Evolutionary conservation across 169 alveolate genomes (phyloP), one percentile per base, ranked within the genome.

Genomic region (Toxoplasma gondii): DNA sequence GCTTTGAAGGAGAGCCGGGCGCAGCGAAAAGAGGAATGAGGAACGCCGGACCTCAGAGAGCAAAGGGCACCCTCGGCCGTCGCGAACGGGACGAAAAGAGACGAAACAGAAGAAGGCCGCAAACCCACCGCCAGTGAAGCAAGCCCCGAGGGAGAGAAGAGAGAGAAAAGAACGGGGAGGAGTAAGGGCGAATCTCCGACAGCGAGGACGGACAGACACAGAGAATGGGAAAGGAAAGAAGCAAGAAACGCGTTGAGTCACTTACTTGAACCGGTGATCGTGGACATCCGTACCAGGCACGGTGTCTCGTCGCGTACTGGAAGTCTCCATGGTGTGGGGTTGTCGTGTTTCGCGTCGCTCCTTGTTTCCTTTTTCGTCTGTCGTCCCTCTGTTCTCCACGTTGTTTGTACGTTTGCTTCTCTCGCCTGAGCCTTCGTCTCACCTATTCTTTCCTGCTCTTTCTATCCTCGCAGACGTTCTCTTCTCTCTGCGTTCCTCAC

Each of bases 251-350:
- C 12, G 16, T 7, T 78, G 49, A 10, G 86, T n/a, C 39, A 38
- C 45, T 31, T n/a, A 78, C 86, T 78, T 78, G 86, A 78, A 78
- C 7, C 86, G 86, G 24, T 78, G 86, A n/a, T 78, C 86, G 86
- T 78, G 86, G 44, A 78, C 86, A 78, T 78, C 86, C 86, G 86
- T 78, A 45, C 86, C 86, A 17, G 86, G 86, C 86, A 78, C 86
- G 86, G 86, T 78, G 86, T 78, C 86, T 78, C 45, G 39, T 19
- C 86, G 86, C 39, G 45, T 38, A 27, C 45, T 78, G 31, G 86
- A 78, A 19, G 86, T 24, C 43, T 78, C 86, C 86, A 78, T 78
- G 27, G 34, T 64, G 74, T 64, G 31, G 4, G 4, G 7, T 64
- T 31, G 7, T 19, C 74, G n/a, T 64, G 9, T 64, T 27, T 31